Base-by-base conservation (phyloP, 2,329 filamentous ascomycete genomes). In the Verruconis gallopava region DNA sequence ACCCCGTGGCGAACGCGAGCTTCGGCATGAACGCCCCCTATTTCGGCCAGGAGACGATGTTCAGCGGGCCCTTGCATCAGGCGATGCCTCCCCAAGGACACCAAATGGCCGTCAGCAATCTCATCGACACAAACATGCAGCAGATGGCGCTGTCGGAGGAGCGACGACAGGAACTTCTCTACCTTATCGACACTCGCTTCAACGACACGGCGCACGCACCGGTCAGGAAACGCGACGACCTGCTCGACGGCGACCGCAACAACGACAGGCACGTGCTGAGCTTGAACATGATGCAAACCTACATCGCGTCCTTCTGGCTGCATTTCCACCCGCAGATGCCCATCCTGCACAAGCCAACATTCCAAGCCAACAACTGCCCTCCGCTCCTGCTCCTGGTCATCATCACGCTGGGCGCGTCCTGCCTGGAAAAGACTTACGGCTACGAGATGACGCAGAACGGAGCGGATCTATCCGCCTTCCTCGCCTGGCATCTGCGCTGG, bases 311-410 rank as follows among this genome's bases (percentile, higher is more conserved):
- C 2, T 98, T 93, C 60, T 98, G 91, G 91, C 72, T 82, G 41
- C 82, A 95, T 58, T 93, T 95, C 54, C 93, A 91, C 58, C 81
- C 88, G 42, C 91, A 96, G 58, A 71, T 96, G 48, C 91, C 91
- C 1, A 94, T 98, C 46, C 68, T 96, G 37, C 91, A 98, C 61
- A 85, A 88, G 55, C 86, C 91, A 3, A 95, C 89, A 0, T 98
- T 96, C 60, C 82, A 79, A 3, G 81, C 89, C 0, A 85, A 93
- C 54, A 82, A 78, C 47, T 91, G 85, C 18, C 85, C 85, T 0
- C 88, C 85, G 50, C 66, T 94, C 15, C 69, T 96, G 5, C 65
- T 98, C 13, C 72, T 96, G 25, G 78, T 85, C 6, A 85, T 96
- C 60, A 93, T 96, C 70, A 81, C 85, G 4, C 86, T 96, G 47